Evolutionary conservation across 2,329 filamentous ascomycete genomes (phyloP).

Genomic region (Colletotrichum tropicicola): DNA sequence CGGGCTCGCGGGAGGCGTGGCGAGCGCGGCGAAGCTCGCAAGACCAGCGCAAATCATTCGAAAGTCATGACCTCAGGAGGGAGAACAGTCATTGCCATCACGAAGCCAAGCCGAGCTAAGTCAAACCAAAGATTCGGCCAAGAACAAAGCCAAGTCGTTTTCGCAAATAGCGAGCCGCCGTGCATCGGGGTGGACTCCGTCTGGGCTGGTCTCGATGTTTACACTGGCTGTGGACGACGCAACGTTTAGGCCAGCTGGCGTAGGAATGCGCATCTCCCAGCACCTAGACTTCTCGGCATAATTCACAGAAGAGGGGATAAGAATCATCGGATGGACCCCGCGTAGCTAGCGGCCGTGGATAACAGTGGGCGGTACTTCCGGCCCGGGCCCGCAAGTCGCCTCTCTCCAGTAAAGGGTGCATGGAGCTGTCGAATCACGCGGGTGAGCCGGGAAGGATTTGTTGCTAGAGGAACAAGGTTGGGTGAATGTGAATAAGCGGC

Average conservation of each 20-base stretch:
- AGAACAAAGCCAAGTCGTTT: neutral
- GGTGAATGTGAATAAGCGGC: neutral
- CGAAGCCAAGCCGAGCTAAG: neutral
- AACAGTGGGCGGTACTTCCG: conserved; percentile 2
- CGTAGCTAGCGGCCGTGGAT: neutral
- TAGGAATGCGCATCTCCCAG: neutral
- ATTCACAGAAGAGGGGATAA: neutral
- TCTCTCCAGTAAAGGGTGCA: neutral
- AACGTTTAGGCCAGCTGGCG: neutral
- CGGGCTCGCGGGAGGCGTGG: too few relatives aligned
- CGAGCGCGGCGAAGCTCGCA: neutral
- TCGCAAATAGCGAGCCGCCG: neutral
- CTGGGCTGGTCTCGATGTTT: neutral
- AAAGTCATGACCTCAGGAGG: neutral
- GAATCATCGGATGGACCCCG: neutral
- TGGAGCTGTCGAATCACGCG: conserved; percentile 17
- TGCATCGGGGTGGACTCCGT: neutral
- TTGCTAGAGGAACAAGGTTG: neutral
- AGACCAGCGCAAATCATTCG: neutral
- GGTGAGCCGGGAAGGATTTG: neutral
- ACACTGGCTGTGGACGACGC: neutral
- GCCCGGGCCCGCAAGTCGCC: neutral
- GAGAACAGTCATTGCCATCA: neutral
- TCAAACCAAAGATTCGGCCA: neutral
- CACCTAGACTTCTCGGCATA: conserved; percentile 4